These are phyloP conservation scores for Diplosphaera chodatii DNA, from an alignment of 139 green algal genomes.

Conservation along the genomic window DNA sequence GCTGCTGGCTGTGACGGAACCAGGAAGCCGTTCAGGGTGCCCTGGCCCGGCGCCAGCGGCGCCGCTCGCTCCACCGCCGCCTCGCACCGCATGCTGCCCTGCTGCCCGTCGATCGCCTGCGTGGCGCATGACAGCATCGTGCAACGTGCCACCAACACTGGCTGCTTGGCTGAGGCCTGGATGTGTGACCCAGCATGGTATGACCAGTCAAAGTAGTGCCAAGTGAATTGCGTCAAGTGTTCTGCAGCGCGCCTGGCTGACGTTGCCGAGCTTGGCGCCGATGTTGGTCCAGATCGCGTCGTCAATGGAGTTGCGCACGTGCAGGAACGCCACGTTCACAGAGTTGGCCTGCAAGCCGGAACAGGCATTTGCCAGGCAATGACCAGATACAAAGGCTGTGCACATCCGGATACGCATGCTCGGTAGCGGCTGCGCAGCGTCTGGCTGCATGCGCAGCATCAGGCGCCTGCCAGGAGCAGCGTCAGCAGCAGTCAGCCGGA, in stretches of 20 bases:
- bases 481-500: no score
- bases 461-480: no score
- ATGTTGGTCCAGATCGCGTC: constrained; percentile 75
- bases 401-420: no score
- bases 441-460: no score
- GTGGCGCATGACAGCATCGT: neutral
- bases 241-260: constrained; percentile 46
- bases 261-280: constrained; percentile 66
- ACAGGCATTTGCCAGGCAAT: no score
- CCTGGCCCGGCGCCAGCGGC: neutral
- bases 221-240: no score
- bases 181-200: neutral
- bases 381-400: neutral
- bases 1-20: neutral
- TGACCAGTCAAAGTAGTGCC: neutral
- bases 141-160: neutral
- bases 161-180: neutral
- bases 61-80: neutral
- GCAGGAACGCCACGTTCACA: constrained; percentile 73
- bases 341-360: constrained; percentile 35
- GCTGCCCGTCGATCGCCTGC: constrained; percentile 1
- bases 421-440: no score
- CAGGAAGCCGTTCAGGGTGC: constrained; percentile 1
- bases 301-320: constrained; percentile 72
- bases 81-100: neutral